Evolutionary conservation across 495 filamentous ascomycete species (phyloP), one percentile per base, ranked within the genome.

Genomic region (Hypoxylon lenormandii): DNA sequence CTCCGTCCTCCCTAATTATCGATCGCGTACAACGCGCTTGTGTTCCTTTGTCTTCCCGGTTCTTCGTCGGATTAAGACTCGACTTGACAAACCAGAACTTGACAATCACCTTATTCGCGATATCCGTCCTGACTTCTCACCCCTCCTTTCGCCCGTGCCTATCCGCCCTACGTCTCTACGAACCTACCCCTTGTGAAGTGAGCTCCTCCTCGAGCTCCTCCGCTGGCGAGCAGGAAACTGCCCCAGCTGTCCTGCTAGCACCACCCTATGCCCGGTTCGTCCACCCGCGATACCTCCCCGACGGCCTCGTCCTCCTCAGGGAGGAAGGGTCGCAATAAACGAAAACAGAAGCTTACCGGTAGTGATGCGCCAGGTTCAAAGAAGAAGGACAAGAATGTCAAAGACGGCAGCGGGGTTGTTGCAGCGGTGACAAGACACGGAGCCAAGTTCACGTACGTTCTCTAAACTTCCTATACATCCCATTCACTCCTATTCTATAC

Each of bases 361-460:
- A 70, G 63, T 67, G 62, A 72, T 54, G 59, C 51, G 52, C 33
- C 49, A 83, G 82, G 71, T 76, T 73, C 77, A 62, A 81, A 80
- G 80, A 83, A 83, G 67, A 79, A 83, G 75, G 77, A 79, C 58
- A 84, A 81, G 79, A 79, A 84, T 83, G 82, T 74, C 72, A 84
- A 80, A 80, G 81, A 83, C 54, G 73, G 75, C 64, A 80, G 81
- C 60, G 76, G 81, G 68, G 81, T 83, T 75, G 77, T 81, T 60
- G 82, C 82, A 57, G 82, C 82, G 76, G 80, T 84, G 78, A 84
- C 80, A 26, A 83, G 79, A 73, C 80, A 84, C 72, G 78, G 76
- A 62, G 78, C 80, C 64, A 84, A 81, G 70, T 82, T 83, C 74
- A 72, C 80, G 82, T 84, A 73, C 37, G 81, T 81, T 56, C 59